Base-by-base conservation (phyloP, 129 eudicot species). In the Lactuca sativa region DNA sequence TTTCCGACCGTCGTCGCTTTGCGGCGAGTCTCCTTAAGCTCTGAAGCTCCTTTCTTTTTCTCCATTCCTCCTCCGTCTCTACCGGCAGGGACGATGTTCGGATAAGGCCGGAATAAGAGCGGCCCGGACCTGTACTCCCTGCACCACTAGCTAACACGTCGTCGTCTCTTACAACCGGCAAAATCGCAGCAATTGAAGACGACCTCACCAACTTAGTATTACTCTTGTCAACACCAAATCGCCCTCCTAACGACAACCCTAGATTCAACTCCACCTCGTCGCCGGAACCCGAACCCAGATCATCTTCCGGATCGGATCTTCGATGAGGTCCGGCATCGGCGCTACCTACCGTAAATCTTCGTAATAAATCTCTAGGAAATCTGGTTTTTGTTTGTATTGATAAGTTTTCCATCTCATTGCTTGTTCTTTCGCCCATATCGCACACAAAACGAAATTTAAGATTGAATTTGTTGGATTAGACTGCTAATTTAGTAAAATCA, bases 31-130 rank as follows among this genome's bases (percentile, higher is more conserved):
- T 52, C 66, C 91, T 77, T 80, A 87, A 58, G 13, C 84, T 82
- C 85, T 87, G 97, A 82, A 90, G 68, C 80, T 87, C 97, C 65
- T 87, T 90, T 77, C 97, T 79, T 84, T 83, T 85, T 69, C 97
- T 77, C 91, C 90, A 87, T 67, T 86, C 90, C 47, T 87, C 95
- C 77, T 87, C 95, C 25, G 95, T 74, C 91, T 85, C 97, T 73
- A 79, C 89, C n/a, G 97, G 97, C 71, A 90, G 70, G 0, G 97
- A 90, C 2, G 90, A 74, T 3, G 97, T 85, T 69, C 97, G 80
- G 48, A 49, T 67, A 53, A 82, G 74, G 30, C 69, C 64, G 31
- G 74, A 21, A 56, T 67, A 37, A 56, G 10, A 1, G 37, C 54
- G 66, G 60, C 66, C 64, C 40, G 53, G 43, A 72, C 16, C 52